Evolutionary conservation across 768 basidiomycete genomes (phyloP), one percentile per base, ranked within the genome.

Genomic region (Termitomyces sp.): DNA sequence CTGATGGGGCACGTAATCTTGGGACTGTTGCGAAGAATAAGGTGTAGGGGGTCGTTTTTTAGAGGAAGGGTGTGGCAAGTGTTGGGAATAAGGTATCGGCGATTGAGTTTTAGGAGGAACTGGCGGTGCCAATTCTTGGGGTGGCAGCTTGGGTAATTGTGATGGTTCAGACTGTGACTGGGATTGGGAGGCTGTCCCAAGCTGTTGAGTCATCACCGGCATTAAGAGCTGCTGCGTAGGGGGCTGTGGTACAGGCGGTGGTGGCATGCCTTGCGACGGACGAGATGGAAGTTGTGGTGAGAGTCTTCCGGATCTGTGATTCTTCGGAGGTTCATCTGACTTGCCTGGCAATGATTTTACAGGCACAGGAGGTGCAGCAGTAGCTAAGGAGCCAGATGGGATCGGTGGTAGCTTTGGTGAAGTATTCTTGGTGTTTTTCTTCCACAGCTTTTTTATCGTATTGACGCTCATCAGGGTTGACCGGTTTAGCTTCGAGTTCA

Each of bases 401-500:
- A 41, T 81, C 76, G 46, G 79, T 68, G 71, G 81, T 78, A 52
- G 77, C 77, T 66, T 81, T 80, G 65, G 59, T 59, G 78, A 67
- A 31, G 78, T 74, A 63, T 75, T 81, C 63, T 80, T 82, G 55
- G 79, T 84, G 64, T 86, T 89, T 79, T 81, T 89, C 65, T 88
- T 82, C 91, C 91, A 93, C 22, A 93, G 68, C 61, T 83, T 87
- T 71, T 83, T 87, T 66, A 93, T 81, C 59, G 80, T 81, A 70
- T 85, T 91, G 54, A 91, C 87, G 31, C 84, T 84, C 75, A 89
- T 87, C 45, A 92, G 72, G 0, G 87, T 84, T 34, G 82, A 68
- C 27, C 78, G 73, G 55, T 76, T 83, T 30, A 68, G 47, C 58
- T 64, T 68, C 18, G 65, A 63, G 37, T 65, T 57, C 24, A 69